A percentile compares a stretch with the other conserved stretches of the same genome.
phyloP scores from a whole-genome alignment of 352 stramenopile species.

The Pythium dissimile region DNA sequence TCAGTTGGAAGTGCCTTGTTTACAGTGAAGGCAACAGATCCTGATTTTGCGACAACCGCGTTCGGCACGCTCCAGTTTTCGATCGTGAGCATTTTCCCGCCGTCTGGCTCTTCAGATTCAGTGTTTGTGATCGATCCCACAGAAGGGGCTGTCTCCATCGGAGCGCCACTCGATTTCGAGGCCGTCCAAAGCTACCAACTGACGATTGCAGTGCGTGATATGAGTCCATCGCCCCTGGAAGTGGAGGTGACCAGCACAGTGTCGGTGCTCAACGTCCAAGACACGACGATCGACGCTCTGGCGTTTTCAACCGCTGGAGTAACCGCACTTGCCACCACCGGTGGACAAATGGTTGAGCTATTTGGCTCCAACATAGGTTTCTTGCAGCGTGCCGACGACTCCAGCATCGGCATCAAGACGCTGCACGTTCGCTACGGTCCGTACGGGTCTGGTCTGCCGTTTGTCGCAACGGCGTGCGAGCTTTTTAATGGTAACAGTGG shows the following conservation, averaged over 20 bases:
- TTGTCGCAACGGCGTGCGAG: conserved; percentile 34
- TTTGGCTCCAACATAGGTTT: conserved; percentile 56
- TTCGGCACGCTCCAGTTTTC: conserved; percentile 38
- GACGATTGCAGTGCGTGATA: conserved; percentile 33
- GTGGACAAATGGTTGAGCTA: conserved; percentile 35
- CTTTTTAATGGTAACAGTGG: conserved; percentile 44
- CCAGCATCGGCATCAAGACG: conserved; percentile 28
- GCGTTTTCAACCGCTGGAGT: not conserved
- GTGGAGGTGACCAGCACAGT: not conserved
- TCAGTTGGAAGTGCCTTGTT: conserved; percentile 26
- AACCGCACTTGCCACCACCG: conserved; percentile 28
- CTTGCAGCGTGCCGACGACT: conserved; percentile 36
- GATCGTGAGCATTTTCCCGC: conserved; percentile 29
- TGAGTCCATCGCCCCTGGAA: conserved; percentile 19
- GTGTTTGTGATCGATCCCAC: conserved; percentile 12
- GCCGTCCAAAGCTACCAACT: conserved; percentile 39
- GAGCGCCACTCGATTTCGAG: conserved; percentile 40
- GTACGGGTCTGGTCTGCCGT: conserved; percentile 34
- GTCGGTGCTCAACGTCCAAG: conserved; percentile 18
- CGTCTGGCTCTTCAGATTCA: conserved; percentile 9
- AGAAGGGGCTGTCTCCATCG: conserved; percentile 37
- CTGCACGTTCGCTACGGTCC: conserved; percentile 41
- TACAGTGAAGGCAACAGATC: conserved; percentile 28
- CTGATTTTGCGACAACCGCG: conserved; percentile 27
- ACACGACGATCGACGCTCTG: conserved; percentile 27